Base-by-base conservation (phyloP, 2,329 filamentous ascomycete species). In the Stagonosporopsis tanaceti region DNA sequence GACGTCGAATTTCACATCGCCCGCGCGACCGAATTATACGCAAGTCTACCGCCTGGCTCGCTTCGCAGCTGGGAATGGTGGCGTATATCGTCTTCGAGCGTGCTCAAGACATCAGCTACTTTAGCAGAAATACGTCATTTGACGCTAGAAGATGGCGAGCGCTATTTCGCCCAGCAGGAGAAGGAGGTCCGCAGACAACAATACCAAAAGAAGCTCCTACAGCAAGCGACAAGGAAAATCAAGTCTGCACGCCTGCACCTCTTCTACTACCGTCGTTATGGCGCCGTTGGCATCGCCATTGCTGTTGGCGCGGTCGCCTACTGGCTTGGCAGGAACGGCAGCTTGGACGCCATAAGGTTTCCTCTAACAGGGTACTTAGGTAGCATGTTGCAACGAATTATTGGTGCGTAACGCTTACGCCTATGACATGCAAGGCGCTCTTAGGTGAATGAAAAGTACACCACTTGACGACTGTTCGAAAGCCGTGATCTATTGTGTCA, bases 61-160 rank as follows among this genome's bases (percentile, higher is more conserved):
- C 80, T 99, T 6, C 84, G 81, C 7, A 78, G 76, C 50, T 78
- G 82, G 34, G 82, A 85, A 6, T 98, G 93, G 93, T 80, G 81
- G 59, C 78, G 77, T 15, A 89, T 99, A 57, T 93, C 93, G 2
- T 74, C 76, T 6, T 85, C 85, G 57, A 97, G 93, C 73, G 92
- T 92, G 7, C 83, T 99, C 50, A 97, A 96, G 76, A 97, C 93
- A 1, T 90, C 90, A 0, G 83, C 85, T 12, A 80, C 85, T 69
- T 72, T 79, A 40, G 74, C 74, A 35, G 48, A 48, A 8, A 80
- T 85, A 45, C 74, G 80, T 6, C 74, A 75, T 27, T 86, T 92
- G 71, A 85, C 83, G 0, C 76, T 91, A 32, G 77, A 83, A 28
- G 85, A 94, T 38, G 94, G 92, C 2, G 80, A 87, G 60, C 74